Conservation (phyloP, 495 filamentous ascomycete genomes). For the Darksidea phi region DNA sequence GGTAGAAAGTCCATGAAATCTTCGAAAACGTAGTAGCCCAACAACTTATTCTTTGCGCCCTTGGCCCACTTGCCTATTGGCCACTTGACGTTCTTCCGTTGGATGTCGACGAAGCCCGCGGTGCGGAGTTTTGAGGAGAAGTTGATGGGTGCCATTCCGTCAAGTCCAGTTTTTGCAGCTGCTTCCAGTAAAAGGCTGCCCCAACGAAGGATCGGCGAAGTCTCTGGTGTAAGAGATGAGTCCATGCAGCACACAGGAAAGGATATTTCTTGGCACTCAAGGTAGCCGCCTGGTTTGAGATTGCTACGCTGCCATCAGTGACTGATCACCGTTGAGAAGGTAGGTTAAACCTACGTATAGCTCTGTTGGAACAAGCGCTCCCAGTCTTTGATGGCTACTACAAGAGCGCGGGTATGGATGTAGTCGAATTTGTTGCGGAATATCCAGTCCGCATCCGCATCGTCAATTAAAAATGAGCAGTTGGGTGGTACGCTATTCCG, state of each 20-base stretch:
- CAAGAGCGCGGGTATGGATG: constrained; percentile 31
- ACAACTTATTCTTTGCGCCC: constrained; percentile 24
- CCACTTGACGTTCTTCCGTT: constrained; percentile 29
- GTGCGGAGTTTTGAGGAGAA: constrained; percentile 7
- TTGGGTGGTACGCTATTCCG: constrained; percentile 26
- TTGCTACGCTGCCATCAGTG: constrained; percentile 15
- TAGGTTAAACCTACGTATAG: constrained; percentile 10
- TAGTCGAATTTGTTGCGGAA: constrained; percentile 28
- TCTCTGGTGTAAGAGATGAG: constrained; percentile 3
- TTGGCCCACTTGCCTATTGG: constrained; percentile 33
- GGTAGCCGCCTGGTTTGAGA: constrained; percentile 30
- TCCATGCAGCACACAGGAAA: constrained; percentile 21
- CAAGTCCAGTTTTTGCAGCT: constrained; percentile 14
- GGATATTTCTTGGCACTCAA: constrained; percentile 30
- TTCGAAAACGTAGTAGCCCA: constrained; percentile 21
- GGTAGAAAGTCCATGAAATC: constrained; percentile 30
- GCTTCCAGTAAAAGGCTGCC: constrained; percentile 19
- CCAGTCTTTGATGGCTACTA: constrained; percentile 32
- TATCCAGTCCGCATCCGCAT: constrained; percentile 29
- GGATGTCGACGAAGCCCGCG: constrained; percentile 23
- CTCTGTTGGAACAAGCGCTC: constrained; percentile 16
- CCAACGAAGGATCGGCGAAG: constrained; percentile 24
- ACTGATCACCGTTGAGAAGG: background rate
- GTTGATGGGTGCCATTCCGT: background rate
- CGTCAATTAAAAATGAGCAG: constrained; percentile 33